These are phyloP conservation scores for Pyrenophora tritici-repentis DNA, from an alignment of 2,329 filamentous ascomycete genomes.

Conservation along the genomic window DNA sequence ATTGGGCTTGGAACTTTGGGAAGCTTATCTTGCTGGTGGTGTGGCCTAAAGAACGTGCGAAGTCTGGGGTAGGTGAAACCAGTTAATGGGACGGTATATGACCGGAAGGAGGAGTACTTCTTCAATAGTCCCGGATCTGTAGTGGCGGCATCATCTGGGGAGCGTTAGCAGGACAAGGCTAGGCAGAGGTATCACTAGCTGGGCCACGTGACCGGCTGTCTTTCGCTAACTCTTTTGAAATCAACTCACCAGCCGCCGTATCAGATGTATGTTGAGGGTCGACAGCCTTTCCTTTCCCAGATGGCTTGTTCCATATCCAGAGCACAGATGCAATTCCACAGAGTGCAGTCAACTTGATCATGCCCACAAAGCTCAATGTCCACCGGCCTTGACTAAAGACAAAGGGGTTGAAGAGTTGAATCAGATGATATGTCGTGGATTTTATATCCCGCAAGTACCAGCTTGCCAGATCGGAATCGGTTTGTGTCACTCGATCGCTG, in stretches of 20 bases:
- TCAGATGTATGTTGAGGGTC: slow-evolving; percentile 28
- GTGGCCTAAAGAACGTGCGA: slow-evolving; percentile 81
- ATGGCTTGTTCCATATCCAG: slow-evolving; percentile 38
- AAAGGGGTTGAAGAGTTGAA: slow-evolving; percentile 32
- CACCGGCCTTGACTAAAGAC: slow-evolving; percentile 21
- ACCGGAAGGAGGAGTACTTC: slow-evolving; percentile 72
- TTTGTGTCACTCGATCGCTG: slow-evolving; percentile 30
- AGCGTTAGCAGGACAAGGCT: slow-evolving; percentile 13
- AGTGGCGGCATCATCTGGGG: slow-evolving; percentile 50
- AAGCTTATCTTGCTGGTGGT: slow-evolving; percentile 81
- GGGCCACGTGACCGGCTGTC: slow-evolving; percentile 14
- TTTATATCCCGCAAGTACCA: slow-evolving; percentile 36
- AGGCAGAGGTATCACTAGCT: neutral
- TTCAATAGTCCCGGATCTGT: slow-evolving; percentile 81
- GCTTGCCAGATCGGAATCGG: slow-evolving; percentile 31
- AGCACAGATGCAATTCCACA: slow-evolving; percentile 46
- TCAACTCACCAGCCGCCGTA: slow-evolving; percentile 32
- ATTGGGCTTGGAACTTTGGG: slow-evolving; percentile 73
- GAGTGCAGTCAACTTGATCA: slow-evolving; percentile 45
- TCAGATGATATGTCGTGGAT: slow-evolving; percentile 24
- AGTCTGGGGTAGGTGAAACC: slow-evolving; percentile 73
- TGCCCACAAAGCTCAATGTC: slow-evolving; percentile 41
- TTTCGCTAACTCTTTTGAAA: slow-evolving; percentile 15
- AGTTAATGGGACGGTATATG: slow-evolving; percentile 70
- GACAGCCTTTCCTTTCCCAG: slow-evolving; percentile 21